These are phyloP conservation scores for Fusarium aywerte DNA, from an alignment of 2,329 filamentous ascomycete species.

Conservation along the genomic window DNA sequence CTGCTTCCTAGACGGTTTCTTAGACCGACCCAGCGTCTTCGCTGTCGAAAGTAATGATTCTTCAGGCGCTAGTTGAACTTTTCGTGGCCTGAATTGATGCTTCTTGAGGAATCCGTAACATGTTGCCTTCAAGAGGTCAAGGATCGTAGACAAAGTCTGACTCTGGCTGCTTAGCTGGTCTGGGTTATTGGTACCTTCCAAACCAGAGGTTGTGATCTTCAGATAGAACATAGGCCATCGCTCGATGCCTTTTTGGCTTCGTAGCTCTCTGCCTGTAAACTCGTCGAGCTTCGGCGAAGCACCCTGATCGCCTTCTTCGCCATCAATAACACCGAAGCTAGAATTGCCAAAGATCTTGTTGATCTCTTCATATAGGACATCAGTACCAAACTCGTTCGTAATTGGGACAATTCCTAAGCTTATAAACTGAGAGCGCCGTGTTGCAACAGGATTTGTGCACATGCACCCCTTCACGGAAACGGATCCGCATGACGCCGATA, in stretches of 20 bases:
- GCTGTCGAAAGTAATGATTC: slow-evolving; percentile 44
- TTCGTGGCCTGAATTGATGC: slow-evolving; percentile 72
- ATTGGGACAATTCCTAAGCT: slow-evolving; percentile 79
- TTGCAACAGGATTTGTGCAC: slow-evolving; percentile 75
- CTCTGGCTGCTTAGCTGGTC: slow-evolving; percentile 58
- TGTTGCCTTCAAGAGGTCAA: slow-evolving; percentile 74
- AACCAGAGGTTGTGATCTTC: slow-evolving; percentile 62
- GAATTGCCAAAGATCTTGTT: slow-evolving; percentile 83
- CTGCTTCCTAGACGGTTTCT: slow-evolving; percentile 28
- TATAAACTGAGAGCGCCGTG: slow-evolving; percentile 81
- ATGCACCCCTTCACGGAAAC: slow-evolving; percentile 77
- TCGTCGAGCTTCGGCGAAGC: slow-evolving; percentile 55
- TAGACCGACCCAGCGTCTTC: slow-evolving; percentile 30
- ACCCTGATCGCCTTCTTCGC: slow-evolving; percentile 51
- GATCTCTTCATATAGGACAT: slow-evolving; percentile 78
- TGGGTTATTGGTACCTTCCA: slow-evolving; percentile 50
- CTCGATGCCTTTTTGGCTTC: slow-evolving; percentile 72
- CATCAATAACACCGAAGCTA: slow-evolving; percentile 74
- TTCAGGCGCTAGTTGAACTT: slow-evolving; percentile 38
- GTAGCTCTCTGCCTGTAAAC: slow-evolving; percentile 61
- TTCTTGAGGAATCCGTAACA: slow-evolving; percentile 79
- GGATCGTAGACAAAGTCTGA: slow-evolving; percentile 59
- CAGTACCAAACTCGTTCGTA: slow-evolving; percentile 63
- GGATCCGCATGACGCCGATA: slow-evolving; percentile 71
- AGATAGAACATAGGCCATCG: slow-evolving; percentile 91